Base-by-base conservation (phyloP, 2,329 filamentous ascomycete genomes). In the Penicillium sp. region DNA sequence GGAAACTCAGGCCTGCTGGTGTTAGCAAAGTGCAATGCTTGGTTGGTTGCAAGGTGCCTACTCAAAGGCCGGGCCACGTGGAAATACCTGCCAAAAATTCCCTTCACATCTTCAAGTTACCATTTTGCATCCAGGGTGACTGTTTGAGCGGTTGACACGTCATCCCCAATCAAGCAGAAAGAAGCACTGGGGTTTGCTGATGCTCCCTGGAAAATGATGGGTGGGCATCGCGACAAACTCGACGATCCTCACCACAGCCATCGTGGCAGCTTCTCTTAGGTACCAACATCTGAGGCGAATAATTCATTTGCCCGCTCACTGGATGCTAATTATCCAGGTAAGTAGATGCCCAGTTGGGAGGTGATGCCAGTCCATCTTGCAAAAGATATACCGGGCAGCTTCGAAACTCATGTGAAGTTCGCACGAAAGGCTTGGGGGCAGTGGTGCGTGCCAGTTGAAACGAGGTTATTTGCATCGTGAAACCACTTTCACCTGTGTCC, bases 71-170 rank as follows among this genome's bases (percentile, higher is more conserved):
- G 28, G 22, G 45, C 45, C 14, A 49, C 25, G 17, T 49, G 28
- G 25, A 49, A 49, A 22, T 17, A 31, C 6, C 47, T 15, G 17
- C 47, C 47, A 49, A 49, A 28, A 22, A 28, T 28, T 34, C 47
- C 28, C 34, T 49, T 49, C 8, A 35, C 28, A 35, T 49, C 47
- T 35, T 49, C 28, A 20, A 49, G 28, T 15, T 35, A 35, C 47
- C 28, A 35, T 49, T 49, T 31, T 20, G 47, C 3, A 15, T 49
- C 47, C 35, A 49, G 6, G 17, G 7, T 35, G 2, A 49, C 47
- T 7, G 15, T 20, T 28, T 49, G 28, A 5, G 84, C 67, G 71
- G 25, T 57, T 22, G 61, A 52, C 20, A 61, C 34, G 20, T 66
- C 64, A 41, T 67, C 59, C 5, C 65, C 65, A 14, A 67, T 56